These are phyloP conservation scores for Cladobotryum protrusum DNA, from an alignment of 2,329 filamentous ascomycete genomes.

Conservation along the genomic window DNA sequence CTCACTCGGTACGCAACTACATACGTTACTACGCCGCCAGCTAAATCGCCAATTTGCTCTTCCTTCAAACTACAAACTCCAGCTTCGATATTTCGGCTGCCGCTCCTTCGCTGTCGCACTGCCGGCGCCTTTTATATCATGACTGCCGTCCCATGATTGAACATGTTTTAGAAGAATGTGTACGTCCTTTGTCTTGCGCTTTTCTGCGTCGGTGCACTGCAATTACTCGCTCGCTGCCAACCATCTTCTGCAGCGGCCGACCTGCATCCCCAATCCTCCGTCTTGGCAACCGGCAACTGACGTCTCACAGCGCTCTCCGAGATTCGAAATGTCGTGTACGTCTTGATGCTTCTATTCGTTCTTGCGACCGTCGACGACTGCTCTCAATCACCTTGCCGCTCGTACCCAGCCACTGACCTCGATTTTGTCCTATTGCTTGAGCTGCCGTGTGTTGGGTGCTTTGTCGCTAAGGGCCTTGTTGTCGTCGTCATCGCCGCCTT, in stretches of 20 bases:
- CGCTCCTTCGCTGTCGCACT: conserved; percentile 20
- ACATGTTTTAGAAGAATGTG: conserved; percentile 39
- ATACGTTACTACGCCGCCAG: neutral
- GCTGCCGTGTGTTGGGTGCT: no score
- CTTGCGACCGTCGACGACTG: conserved; percentile 9
- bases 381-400: neutral
- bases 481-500: no score
- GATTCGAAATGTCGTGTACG: conserved; percentile 46
- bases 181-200: conserved; percentile 22
- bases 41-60: conserved; percentile 6
- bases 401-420: no score
- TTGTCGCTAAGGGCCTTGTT: no score
- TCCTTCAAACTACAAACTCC: conserved; percentile 5
- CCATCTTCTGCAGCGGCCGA: conserved; percentile 12
- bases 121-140: conserved; percentile 28
- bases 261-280: conserved; percentile 7
- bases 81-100: neutral
- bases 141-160: conserved; percentile 26
- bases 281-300: conserved; percentile 26
- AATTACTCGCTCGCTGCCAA: conserved; percentile 3
- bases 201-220: conserved; percentile 5
- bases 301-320: conserved; percentile 40
- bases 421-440: no score
- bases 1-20: neutral
- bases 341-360: neutral